phyloP scores from a whole-genome alignment of 23 red algal genomes.

The Chondrus crispus region DNA sequence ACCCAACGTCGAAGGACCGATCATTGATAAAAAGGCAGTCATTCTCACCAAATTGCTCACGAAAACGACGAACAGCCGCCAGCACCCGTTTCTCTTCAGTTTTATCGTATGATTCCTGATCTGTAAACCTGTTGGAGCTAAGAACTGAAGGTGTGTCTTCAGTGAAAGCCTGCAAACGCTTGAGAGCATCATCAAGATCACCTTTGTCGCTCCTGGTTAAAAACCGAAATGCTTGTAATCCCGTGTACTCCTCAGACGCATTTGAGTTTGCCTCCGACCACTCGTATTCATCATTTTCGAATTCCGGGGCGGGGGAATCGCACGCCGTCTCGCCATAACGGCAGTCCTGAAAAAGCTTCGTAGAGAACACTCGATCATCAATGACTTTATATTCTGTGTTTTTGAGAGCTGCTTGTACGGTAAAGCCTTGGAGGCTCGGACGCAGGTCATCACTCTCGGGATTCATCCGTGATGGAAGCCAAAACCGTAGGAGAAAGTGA shows the following conservation, averaged over 20 bases:
- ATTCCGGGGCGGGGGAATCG: neutral
- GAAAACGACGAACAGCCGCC: neutral
- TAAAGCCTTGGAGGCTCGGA: conserved; percentile 56
- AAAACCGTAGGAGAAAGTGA: conserved; percentile 33
- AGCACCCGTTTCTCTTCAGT: neutral
- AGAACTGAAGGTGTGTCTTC: conserved; percentile 36
- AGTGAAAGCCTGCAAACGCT: neutral
- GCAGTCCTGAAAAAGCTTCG: conserved; percentile 52
- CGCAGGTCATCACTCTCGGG: neutral
- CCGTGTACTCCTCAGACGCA: neutral
- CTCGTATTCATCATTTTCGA: neutral
- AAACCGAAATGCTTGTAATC: neutral
- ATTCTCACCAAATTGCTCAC: neutral
- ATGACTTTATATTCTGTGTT: conserved; percentile 86
- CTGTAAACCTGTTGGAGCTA: neutral
- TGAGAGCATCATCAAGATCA: neutral
- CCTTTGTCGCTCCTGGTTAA: neutral
- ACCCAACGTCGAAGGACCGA: neutral
- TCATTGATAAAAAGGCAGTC: conserved; percentile 37
- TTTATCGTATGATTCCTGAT: neutral
- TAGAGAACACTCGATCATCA: conserved; percentile 54
- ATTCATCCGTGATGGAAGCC: neutral
- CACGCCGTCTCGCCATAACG: conserved; percentile 7
- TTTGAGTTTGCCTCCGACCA: neutral
- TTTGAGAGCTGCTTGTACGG: conserved; percentile 58